Evolutionary conservation across 305 asterid species (phyloP), one percentile per base, ranked within the genome.

Genomic region (Fraxinus xanthoxyloides): DNA sequence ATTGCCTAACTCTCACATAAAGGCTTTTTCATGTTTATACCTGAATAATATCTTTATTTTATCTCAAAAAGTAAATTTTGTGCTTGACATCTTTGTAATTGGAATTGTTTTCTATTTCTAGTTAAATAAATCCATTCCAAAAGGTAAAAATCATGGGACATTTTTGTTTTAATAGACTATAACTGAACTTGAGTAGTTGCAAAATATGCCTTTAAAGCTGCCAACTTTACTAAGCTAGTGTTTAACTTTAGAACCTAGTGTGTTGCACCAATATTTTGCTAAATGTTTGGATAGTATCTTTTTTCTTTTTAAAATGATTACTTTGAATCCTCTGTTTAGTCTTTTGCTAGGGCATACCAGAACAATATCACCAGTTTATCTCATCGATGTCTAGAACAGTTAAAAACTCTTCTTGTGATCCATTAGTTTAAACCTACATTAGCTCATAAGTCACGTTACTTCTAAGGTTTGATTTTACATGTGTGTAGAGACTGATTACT

Each of bases 401-500:
- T 19, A 63, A 63, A 24, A 63, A 21, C 0, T 23, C 10, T 24
- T 63, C 34, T 24, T 65, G 5, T 67, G 36, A 28, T 17, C 74
- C 72, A 67, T 26, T 10, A 67, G 23, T 69, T 13, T 26, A 28
- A n/a, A 10, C 21, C 75, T 69, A 30, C 19, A 69, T 30, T 5
- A 28, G 35, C 4, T 28, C 7, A 2, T 26, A 23, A 63, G 9
- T 21, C 72, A 67, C 9, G n/a, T 67, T 12, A 28, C 74, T 67
- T 67, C 36, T 65, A 28, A 26, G n/a, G 34, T 13, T 30, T 30
- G 75, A 69, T 9, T 28, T 69, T 69, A 69, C 23, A 36, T 72
- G 30, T 74, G 77, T 77, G 34, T 70, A 69, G 69, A 69, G 82
- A n/a, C 85, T 84, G 67, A 80, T 54, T 75, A 35, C 28, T 81